Percentiles rank a stretch among this genome's conserved stretches.
These are phyloP conservation scores for Haematococcus lacustris DNA, from an alignment of 139 green algal species.

Conservation along the genomic window DNA sequence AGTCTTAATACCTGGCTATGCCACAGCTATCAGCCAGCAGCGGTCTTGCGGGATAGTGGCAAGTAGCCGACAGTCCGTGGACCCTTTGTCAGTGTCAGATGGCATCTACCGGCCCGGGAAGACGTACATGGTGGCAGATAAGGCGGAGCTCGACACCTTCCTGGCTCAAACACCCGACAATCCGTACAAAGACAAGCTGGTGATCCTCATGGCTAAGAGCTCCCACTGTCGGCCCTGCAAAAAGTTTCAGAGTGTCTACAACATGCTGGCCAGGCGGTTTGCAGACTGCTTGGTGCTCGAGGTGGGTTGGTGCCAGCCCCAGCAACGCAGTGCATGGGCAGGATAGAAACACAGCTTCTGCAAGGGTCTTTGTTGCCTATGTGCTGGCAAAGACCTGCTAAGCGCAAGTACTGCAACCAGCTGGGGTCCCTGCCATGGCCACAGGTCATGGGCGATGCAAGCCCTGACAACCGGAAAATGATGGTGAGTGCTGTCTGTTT, in stretches of 20 bases:
- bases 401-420: slow-evolving; percentile 29
- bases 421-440: too few relatives aligned
- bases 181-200: neutral
- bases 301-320: neutral
- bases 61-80: too few relatives aligned
- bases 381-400: neutral
- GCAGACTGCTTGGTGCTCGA: slow-evolving; percentile 31
- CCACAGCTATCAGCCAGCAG: too few relatives aligned
- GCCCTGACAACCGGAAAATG: slow-evolving; percentile 42
- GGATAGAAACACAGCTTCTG: too few relatives aligned
- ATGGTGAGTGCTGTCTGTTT: slow-evolving; percentile 32
- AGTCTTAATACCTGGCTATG: too few relatives aligned
- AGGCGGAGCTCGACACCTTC: neutral
- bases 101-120: slow-evolving; percentile 1
- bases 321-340: too few relatives aligned
- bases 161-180: neutral
- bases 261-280: slow-evolving; percentile 11
- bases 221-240: slow-evolving; percentile 66
- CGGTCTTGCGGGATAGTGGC: too few relatives aligned
- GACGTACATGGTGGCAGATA: neutral
- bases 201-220: slow-evolving; percentile 19
- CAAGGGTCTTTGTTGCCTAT: too few relatives aligned
- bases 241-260: slow-evolving; percentile 17
- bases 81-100: neutral
- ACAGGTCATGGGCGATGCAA: slow-evolving; percentile 61